Conservation (phyloP, 148 eudicot species). For the Gaultheria prostrata region DNA sequence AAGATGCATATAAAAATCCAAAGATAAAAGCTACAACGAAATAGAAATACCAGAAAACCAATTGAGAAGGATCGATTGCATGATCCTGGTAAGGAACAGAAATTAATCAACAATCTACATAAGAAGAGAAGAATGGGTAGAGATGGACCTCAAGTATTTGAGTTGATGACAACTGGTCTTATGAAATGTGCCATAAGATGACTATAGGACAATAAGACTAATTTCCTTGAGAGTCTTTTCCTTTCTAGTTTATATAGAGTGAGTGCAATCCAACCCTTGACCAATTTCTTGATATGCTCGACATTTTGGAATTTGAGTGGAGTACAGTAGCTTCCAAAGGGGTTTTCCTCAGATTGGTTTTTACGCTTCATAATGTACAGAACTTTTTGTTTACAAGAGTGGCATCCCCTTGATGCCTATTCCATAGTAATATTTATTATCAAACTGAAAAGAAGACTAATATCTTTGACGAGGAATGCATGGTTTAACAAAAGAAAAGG, state of each 20-base stretch:
- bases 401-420: too few relatives aligned
- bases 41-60: neutral
- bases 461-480: neutral
- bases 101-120: neutral
- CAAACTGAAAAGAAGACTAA: neutral
- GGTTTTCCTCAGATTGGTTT: too few relatives aligned
- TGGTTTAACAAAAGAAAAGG: neutral
- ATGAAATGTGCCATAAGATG: neutral
- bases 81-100: neutral
- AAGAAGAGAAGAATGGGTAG: neutral
- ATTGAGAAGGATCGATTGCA: neutral
- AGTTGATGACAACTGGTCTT: neutral
- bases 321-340: too few relatives aligned
- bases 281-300: too few relatives aligned
- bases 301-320: too few relatives aligned
- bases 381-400: too few relatives aligned
- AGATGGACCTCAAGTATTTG: neutral
- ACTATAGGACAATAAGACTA: neutral
- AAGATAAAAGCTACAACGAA: neutral
- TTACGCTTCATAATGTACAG: too few relatives aligned
- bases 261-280: too few relatives aligned
- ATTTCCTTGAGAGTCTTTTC: too few relatives aligned
- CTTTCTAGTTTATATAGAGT: too few relatives aligned
- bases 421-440: too few relatives aligned
- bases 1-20: neutral